Evolutionary conservation across 2,329 filamentous ascomycete genomes (phyloP), one percentile per base, ranked within the genome.

Genomic region (Aspergillus brunneoviolaceus): DNA sequence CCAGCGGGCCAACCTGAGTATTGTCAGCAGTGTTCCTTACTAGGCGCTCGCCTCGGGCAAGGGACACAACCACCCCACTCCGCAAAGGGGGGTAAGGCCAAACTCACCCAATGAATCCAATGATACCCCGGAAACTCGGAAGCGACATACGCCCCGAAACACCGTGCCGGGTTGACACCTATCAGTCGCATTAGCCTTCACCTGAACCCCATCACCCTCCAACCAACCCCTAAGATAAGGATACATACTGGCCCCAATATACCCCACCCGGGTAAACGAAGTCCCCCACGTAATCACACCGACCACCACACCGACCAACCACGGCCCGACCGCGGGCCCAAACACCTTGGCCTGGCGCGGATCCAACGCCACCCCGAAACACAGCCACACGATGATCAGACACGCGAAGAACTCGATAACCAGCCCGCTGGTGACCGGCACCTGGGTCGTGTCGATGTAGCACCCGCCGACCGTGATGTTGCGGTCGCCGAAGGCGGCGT

Each of bases 341-440:
- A 82, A 83, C 3, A 82, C 68, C 19, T 77, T 70, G 1, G 75
- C 75, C 64, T 85, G 82, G 3, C 82, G 72, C 2, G 83, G 83
- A 67, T 85, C 83, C 4, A 85, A 72, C 16, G 81, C 82, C 11
- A 83, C 79, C 1, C 82, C 81, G 62, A 83, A 84, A 0, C 81
- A 76, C 21, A 84, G 72, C 63, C 82, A 78, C 0, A 85, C 66
- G 14, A 83, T 62, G 1, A 78, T 72, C n/a, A 81, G 74, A 4
- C 74, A 76, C 4, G 76, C 74, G 57, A 82, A 74, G 47, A 79
- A 79, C 64, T 85, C 83, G 45, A 82, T 74, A 9, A 80, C 71
- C 57, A 84, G 80, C 16, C 77, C 79, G 55, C 80, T 75, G 0
- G 70, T 72, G 1, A 75, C 61, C 0, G 71, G 69, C 2, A 80